Evolutionary conservation across 2,329 filamentous ascomycete species (phyloP), one percentile per base, ranked within the genome.

Genomic region (Aureobasidium lini): DNA sequence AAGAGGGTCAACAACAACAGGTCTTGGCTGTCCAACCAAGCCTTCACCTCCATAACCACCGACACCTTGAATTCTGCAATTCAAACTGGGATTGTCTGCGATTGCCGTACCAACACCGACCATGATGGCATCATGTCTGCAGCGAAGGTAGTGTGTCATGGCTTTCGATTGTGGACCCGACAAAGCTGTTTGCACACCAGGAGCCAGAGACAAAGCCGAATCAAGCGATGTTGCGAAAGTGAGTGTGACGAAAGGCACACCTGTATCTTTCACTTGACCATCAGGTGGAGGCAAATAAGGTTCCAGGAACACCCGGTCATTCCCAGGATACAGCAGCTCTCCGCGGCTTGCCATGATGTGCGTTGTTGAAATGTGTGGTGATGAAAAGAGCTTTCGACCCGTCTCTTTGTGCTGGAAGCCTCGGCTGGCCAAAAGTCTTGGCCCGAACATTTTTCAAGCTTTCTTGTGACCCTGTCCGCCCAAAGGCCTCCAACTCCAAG

Each of bases 161-260:
- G 89, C 83, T 73, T 96, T 96, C 39, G 90, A 90, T 63, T 86
- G 80, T 0, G 87, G 83, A 3, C 92, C 92, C 1, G 93, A 97
- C 13, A 97, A 82, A 0, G 82, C 79, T 2, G 93, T 97, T 64
- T 88, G 88, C n/a, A 84, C 79, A 13, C 91, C 91, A 0, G 90
- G 90, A 0, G 86, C 80, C 31, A 93, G 80, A 1, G 91, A 84
- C 53, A 95, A 80, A 57, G 85, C 83, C 42, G 88, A 87, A 75
- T 97, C 93, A 65, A 99, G 86, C 4, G 92, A 96, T 6, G 87
- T 88, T 23, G 94, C 93, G 73, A 92, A 97, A 11, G 93, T 96
- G 42, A 96, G 79, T 2, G 92, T 96, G 52, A 90, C 81, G 69
- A 80, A 79, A 6, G 80, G 81, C 28, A 61, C 52, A 42, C 36